Conservation (phyloP, 2,329 filamentous ascomycete genomes). For the Xylaria sp. region DNA sequence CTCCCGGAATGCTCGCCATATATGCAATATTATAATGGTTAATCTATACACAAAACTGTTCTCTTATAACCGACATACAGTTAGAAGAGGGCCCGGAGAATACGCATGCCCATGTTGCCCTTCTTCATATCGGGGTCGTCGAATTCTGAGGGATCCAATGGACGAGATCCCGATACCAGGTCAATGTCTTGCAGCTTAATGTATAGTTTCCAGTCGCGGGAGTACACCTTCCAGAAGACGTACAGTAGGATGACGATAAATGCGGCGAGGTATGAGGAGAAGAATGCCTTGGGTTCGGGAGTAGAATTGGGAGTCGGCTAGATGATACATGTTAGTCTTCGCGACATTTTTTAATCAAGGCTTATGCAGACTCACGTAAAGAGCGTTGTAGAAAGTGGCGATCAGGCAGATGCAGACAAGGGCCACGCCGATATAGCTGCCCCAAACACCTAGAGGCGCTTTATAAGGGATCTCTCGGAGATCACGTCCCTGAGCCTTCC, state of each 20-base stretch:
- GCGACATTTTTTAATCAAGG: not conserved
- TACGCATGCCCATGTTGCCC: slow-evolving; percentile 29
- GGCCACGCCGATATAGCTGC: slow-evolving; percentile 74
- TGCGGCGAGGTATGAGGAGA: slow-evolving; percentile 67
- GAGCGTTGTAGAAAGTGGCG: slow-evolving; percentile 77
- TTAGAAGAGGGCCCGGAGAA: slow-evolving; percentile 37
- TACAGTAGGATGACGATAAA: slow-evolving; percentile 69
- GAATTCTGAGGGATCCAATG: slow-evolving; percentile 62
- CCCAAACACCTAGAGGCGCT: slow-evolving; percentile 66
- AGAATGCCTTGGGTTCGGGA: slow-evolving; percentile 63
- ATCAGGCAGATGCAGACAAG: slow-evolving; percentile 76
- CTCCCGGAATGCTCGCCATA: slow-evolving; percentile 9
- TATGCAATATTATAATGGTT: slow-evolving; percentile 21
- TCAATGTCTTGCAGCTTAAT: slow-evolving; percentile 70
- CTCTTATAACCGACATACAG: not conserved
- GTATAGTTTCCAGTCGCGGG: slow-evolving; percentile 65
- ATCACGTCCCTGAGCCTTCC: slow-evolving; percentile 67
- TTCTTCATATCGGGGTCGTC: slow-evolving; percentile 46
- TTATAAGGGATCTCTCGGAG: slow-evolving; percentile 61
- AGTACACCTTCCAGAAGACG: slow-evolving; percentile 72
- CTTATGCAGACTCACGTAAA: slow-evolving; percentile 57
- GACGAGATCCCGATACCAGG: slow-evolving; percentile 67
- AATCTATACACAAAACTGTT: slow-evolving; percentile 17
- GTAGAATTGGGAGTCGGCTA: slow-evolving; percentile 51
- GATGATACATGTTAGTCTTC: slow-evolving; percentile 29